A percentile compares a stretch with the other conserved stretches of the same genome.
Conservation (phyloP, 768 basidiomycete species). For the Trametes maxima region DNA sequence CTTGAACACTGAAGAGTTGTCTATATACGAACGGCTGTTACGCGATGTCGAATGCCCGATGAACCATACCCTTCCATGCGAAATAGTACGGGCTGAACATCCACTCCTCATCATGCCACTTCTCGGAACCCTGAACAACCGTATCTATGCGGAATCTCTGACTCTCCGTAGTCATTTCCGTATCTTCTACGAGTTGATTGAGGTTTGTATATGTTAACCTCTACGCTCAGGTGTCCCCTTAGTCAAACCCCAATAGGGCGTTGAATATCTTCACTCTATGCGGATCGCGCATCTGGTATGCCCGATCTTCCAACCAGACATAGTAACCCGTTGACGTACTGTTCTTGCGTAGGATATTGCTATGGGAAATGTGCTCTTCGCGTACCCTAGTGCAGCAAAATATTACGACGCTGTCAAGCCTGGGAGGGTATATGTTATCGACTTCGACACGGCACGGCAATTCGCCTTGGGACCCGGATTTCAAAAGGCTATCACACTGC, state of each 20-base stretch:
- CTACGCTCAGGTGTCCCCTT: background rate
- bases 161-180: background rate
- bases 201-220: background rate
- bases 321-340: background rate
- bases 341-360: background rate
- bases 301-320: background rate
- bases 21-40: background rate
- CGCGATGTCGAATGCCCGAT: background rate
- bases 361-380: background rate
- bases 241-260: background rate
- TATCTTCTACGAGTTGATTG: background rate
- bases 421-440: background rate
- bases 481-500: background rate
- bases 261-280: background rate
- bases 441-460: background rate
- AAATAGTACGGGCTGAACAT: background rate
- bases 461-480: background rate
- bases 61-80: background rate
- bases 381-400: background rate
- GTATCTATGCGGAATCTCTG: background rate
- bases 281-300: background rate
- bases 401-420: background rate
- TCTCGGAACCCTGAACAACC: background rate
- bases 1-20: background rate
- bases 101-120: background rate